Evolutionary conservation across 352 stramenopile genomes (phyloP).

Genomic region (Pythium utonaiense): DNA sequence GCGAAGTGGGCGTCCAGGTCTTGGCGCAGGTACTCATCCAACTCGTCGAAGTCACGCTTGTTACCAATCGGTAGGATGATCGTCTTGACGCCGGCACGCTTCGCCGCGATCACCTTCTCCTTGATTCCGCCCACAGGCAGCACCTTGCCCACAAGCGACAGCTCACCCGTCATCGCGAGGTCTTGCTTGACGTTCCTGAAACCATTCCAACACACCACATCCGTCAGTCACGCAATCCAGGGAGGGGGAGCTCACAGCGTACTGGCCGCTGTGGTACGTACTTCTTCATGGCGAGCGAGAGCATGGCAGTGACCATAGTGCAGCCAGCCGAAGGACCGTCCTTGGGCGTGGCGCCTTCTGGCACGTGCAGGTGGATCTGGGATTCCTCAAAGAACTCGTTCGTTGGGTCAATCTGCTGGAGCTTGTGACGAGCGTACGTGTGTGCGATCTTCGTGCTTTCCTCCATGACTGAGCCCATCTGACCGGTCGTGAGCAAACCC

Average conservation of each 20-base stretch:
- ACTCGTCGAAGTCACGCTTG: conserved; percentile 95
- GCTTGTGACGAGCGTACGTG: conserved; percentile 87
- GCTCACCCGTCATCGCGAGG: conserved; percentile 97
- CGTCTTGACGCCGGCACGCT: conserved; percentile 92
- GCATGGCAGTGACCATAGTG: conserved; percentile 97
- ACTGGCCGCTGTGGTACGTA: too few species aligned
- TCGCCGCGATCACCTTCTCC: conserved; percentile 99
- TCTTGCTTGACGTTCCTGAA: conserved; percentile 89
- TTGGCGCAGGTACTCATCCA: conserved; percentile 96
- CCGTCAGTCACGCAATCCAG: too few species aligned
- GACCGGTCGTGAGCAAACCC: conserved; percentile 88
- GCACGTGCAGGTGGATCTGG: conserved; percentile 98
- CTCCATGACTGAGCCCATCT: conserved; percentile 98
- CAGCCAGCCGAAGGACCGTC: conserved; percentile 97
- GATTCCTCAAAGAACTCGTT: conserved; percentile 95
- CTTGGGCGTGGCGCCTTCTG: conserved; percentile 98
- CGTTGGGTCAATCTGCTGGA: conserved; percentile 56
- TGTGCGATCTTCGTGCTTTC: conserved; percentile 97
- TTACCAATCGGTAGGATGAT: conserved; percentile 95
- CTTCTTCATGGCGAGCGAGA: conserved; percentile 94
- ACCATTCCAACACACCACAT: not conserved
- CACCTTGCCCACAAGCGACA: conserved; percentile 97
- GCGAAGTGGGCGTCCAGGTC: conserved; percentile 96
- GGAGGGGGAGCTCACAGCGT: too few species aligned
- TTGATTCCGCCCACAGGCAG: conserved; percentile 99